Percentiles rank a stretch among this genome's conserved stretches.
Evolutionary conservation across 345 rosid species (phyloP).

Genomic region (Eucalyptus brandiana): DNA sequence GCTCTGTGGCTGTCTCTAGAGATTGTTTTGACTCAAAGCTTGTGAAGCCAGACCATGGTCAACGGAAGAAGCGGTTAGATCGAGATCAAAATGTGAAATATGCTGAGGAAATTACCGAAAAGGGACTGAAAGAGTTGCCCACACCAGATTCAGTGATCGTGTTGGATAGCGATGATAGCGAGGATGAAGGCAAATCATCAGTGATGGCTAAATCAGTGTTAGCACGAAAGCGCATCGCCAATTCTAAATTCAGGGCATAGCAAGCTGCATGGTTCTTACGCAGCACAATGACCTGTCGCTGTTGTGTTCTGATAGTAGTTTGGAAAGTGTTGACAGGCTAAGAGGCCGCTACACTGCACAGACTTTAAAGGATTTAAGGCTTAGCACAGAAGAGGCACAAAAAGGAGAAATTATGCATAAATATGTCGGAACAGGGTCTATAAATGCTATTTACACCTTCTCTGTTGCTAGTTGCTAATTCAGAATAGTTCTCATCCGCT

Average conservation of each 20-base stretch:
- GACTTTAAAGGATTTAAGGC: neutral
- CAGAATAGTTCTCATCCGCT: neutral
- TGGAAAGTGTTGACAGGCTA: neutral
- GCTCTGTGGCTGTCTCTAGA: neutral
- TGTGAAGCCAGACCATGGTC: neutral
- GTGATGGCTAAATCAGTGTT: slow-evolving; percentile 16
- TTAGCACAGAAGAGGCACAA: neutral
- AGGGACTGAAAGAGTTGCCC: slow-evolving; percentile 11
- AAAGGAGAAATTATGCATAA: neutral
- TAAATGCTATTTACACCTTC: neutral
- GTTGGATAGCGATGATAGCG: slow-evolving; percentile 75
- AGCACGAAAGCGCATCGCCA: slow-evolving; percentile 12
- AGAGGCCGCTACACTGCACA: neutral
- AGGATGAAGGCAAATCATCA: slow-evolving; percentile 26
- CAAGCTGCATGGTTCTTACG: neutral
- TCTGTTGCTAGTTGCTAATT: neutral
- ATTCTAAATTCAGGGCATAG: neutral
- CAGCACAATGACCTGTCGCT: neutral
- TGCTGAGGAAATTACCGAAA: neutral
- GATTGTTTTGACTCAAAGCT: neutral
- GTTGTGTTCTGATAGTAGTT: neutral
- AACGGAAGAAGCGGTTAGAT: neutral
- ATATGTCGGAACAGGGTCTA: neutral
- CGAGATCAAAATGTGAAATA: neutral
- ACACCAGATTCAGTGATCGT: slow-evolving; percentile 38